Conservation (phyloP, 2,329 filamentous ascomycete species). For the Cordyceps cicadae region DNA sequence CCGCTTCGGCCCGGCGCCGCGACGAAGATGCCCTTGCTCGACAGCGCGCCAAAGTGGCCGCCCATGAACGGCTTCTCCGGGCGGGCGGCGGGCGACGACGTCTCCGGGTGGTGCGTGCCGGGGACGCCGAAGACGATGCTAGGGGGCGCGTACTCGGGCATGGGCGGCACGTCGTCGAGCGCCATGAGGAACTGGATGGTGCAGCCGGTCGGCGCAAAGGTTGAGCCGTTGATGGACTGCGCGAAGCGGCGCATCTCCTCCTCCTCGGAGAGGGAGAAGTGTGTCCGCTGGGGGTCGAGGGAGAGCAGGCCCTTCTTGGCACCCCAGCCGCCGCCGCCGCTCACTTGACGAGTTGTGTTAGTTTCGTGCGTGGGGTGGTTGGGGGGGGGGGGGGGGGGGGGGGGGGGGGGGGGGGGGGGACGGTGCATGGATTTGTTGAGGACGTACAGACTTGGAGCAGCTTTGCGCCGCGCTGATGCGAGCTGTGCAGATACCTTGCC, state of each 20-base stretch:
- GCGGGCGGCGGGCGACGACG: neutral
- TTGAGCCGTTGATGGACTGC: slow-evolving; percentile 35
- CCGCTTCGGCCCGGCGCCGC: slow-evolving; percentile 20
- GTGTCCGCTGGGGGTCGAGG: slow-evolving; percentile 59
- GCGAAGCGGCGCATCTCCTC: slow-evolving; percentile 48
- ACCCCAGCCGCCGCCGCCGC: slow-evolving; percentile 80
- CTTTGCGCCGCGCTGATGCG: slow-evolving; percentile 36
- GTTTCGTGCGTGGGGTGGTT: neutral
- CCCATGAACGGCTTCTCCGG: slow-evolving; percentile 20
- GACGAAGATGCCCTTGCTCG: slow-evolving; percentile 52
- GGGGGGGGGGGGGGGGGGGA: no score
- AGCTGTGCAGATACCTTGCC: slow-evolving; percentile 22
- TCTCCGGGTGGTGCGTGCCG: slow-evolving; percentile 13
- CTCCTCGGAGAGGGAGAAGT: slow-evolving; percentile 37
- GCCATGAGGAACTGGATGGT: slow-evolving; percentile 58
- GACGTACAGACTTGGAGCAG: slow-evolving; percentile 38
- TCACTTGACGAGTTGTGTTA: slow-evolving; percentile 40
- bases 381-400: no score
- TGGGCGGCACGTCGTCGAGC: slow-evolving; percentile 19
- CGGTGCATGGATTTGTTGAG: no score
- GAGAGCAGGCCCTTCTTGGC: slow-evolving; percentile 70
- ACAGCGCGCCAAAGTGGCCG: slow-evolving; percentile 54
- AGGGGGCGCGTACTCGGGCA: slow-evolving; percentile 13
- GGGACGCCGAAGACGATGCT: slow-evolving; percentile 28
- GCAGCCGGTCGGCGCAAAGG: slow-evolving; percentile 55